phyloP scores from a whole-genome alignment of 805 yeast genomes.

The Metschnikowia arizonensis region DNA sequence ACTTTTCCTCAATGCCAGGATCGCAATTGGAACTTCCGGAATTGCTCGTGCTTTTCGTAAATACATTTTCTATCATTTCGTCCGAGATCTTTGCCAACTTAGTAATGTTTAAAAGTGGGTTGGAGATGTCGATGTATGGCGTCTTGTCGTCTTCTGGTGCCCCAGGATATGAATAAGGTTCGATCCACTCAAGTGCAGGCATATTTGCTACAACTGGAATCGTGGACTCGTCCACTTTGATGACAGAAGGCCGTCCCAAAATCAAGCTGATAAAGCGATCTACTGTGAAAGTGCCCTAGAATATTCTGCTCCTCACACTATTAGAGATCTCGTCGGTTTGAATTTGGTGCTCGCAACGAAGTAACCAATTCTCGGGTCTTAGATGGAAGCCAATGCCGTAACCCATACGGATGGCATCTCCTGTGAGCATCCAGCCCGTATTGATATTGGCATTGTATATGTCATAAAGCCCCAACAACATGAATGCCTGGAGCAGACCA shows the following conservation, averaged over 20 bases:
- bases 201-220: conserved; percentile 12
- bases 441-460: conserved; percentile 13
- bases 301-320: conserved; percentile 13
- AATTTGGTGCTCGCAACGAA: background rate
- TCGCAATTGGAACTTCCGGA: background rate
- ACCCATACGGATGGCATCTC: conserved; percentile 15
- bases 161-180: conserved; percentile 13
- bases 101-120: conserved; percentile 10
- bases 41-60: background rate
- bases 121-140: conserved; percentile 13
- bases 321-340: conserved; percentile 5
- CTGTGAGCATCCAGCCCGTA: conserved; percentile 16
- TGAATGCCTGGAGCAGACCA: conserved; percentile 13
- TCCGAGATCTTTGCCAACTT: conserved; percentile 10
- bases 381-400: conserved; percentile 15
- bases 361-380: conserved; percentile 11
- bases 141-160: conserved; percentile 1
- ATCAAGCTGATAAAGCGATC: conserved; percentile 15
- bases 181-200: conserved; percentile 15
- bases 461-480: conserved; percentile 15
- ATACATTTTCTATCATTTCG: conserved; percentile 10
- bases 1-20: background rate
- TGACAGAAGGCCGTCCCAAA: conserved; percentile 13
- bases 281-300: conserved; percentile 16
- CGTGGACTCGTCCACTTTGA: conserved; percentile 9